Conservation (phyloP, 768 basidiomycete species). For the Trametopsis cervina region DNA sequence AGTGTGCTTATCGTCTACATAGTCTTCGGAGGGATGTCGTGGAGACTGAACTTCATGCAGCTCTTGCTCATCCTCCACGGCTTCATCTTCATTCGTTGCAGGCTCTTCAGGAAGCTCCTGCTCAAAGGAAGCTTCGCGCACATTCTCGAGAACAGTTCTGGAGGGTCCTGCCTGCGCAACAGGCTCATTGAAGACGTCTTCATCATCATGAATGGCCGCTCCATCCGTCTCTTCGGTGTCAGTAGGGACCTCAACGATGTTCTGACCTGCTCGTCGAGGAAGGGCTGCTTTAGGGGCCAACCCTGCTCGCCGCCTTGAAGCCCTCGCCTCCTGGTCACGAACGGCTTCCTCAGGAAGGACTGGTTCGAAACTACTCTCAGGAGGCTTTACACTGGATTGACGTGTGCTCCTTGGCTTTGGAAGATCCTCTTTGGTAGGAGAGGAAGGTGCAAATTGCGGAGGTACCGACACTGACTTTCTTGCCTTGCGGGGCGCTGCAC, state of each 20-base stretch:
- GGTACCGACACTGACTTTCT: constrained; percentile 61
- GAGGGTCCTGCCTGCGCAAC: not conserved
- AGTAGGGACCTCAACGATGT: not conserved
- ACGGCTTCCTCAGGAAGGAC: constrained; percentile 34
- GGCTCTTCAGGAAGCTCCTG: not conserved
- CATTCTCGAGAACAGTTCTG: not conserved
- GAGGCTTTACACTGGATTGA: constrained; percentile 27
- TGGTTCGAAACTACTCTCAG: constrained; percentile 54
- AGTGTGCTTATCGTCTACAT: constrained; percentile 5
- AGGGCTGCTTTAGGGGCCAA: not conserved
- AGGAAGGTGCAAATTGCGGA: constrained; percentile 20
- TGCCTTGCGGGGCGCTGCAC: constrained; percentile 29
- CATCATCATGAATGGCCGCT: not conserved
- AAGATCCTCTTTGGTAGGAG: constrained; percentile 12
- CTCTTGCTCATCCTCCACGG: not conserved
- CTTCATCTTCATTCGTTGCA: not conserved
- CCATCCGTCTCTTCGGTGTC: not conserved
- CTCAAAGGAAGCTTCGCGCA: constrained; percentile 1
- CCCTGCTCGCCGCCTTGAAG: constrained; percentile 8
- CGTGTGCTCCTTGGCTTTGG: constrained; percentile 12
- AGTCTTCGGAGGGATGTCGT: not conserved
- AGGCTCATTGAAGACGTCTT: not conserved
- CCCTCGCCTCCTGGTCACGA: constrained; percentile 21
- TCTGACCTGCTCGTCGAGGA: not conserved
- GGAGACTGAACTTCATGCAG: not conserved